Evolutionary conservation across 176 grass and related monocot species (phyloP), one percentile per base, ranked within the genome.

Genomic region (Rhipidocladum racemiflorum): DNA sequence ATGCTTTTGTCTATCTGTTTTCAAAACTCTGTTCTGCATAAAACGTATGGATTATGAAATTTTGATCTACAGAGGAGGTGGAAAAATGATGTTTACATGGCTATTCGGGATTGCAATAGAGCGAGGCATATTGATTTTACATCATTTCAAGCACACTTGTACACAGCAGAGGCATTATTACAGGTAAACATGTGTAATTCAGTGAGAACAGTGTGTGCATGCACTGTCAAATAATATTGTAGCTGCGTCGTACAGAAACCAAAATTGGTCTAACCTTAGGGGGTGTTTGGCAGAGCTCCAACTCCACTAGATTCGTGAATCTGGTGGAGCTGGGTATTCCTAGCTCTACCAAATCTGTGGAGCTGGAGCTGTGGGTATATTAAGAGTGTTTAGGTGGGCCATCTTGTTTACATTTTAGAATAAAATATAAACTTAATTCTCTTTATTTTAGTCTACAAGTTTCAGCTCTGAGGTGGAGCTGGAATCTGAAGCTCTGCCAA

Each of bases 71-170:
- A 99, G 92, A 88, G 92, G 76, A 99, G 87, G 55, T 95, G 92
- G 96, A 99, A 99, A 82, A 91, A 99, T 86, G 96, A 99, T 88
- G 92, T 88, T 71, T 90, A 93, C 83, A 93, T 99, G 96, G 91
- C 92, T 29, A 93, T 98, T 66, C 85, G 92, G 50, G 96, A 95
- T 65, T 99, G 92, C 81, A 93, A 91, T 38, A 88, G 38, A 65
- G 92, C 89, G 45, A 83, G 87, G 55, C 66, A 77, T 82, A 93
- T 93, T 75, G 73, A 93, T 84, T 70, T 61, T 59, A 80, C 91
- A 80, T 99, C 89, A 63, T 99, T 88, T 70, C 84, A 78, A 72
- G 90, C 87, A 65, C 87, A 95, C 67, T 88, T 90, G 70, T 84
- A 90, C 74, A 95, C 91, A 87, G 72, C 91, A 29, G 92, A 99